Percentiles rank a stretch among this genome's conserved stretches.
Conservation (phyloP, 1,139 yeast species). For the Lodderomyces elongisporus region DNA sequence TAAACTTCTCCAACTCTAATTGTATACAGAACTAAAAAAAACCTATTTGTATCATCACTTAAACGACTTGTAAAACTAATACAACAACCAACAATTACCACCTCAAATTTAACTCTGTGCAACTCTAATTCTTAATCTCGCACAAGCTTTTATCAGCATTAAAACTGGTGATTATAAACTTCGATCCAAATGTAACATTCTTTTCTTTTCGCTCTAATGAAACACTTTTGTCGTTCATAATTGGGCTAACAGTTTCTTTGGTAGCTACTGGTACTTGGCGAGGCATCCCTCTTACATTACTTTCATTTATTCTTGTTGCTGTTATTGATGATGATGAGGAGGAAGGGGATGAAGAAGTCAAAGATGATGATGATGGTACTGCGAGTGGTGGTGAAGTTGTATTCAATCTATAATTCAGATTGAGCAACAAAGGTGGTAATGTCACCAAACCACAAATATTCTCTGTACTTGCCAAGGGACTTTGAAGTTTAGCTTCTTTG, state of each 20-base stretch:
- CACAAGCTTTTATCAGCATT: conserved; percentile 24
- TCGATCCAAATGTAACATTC: conserved; percentile 8
- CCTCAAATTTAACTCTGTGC: too few relatives aligned
- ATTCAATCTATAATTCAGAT: conserved; percentile 8
- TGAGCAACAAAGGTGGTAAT: conserved; percentile 15
- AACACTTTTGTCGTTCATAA: not conserved
- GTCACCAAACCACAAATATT: conserved; percentile 15
- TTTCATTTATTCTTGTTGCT: not conserved
- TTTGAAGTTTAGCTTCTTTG: conserved; percentile 5
- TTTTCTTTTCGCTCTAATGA: not conserved
- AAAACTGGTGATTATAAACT: conserved; percentile 25
- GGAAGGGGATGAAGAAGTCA: too few relatives aligned
- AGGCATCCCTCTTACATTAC: too few relatives aligned
- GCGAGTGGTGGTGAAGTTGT: conserved; percentile 4
- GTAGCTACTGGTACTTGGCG: not conserved
- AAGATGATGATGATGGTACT: not conserved
- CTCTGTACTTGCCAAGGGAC: conserved; percentile 4
- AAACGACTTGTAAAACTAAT: too few relatives aligned
- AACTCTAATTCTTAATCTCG: conserved; percentile 14
- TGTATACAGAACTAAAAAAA: too few relatives aligned
- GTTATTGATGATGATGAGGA: too few relatives aligned
- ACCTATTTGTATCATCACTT: too few relatives aligned
- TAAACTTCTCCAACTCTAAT: too few relatives aligned
- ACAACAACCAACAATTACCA: too few relatives aligned
- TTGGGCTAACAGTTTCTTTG: too few relatives aligned